Conservation (phyloP, 805 yeast genomes). For the Candida bentonensis region DNA sequence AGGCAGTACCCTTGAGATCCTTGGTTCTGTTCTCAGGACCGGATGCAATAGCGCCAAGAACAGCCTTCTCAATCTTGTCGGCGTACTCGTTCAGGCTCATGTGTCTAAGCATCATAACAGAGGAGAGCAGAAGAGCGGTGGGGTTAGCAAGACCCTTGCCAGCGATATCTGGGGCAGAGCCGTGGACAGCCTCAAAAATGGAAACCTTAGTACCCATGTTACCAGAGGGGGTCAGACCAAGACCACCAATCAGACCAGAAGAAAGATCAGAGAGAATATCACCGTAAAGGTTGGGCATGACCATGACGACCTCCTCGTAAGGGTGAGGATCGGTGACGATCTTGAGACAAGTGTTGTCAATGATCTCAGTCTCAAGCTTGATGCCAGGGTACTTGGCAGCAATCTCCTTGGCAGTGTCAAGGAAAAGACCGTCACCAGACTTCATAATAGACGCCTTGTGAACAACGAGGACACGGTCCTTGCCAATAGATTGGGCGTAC, state of each 20-base stretch:
- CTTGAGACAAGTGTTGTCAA: constrained; percentile 89
- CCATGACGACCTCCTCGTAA: constrained; percentile 83
- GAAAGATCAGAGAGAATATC: constrained; percentile 97
- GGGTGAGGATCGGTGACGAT: constrained; percentile 80
- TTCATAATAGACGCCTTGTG: constrained; percentile 99
- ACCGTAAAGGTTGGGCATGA: constrained; percentile 99
- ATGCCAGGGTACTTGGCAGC: constrained; percentile 88
- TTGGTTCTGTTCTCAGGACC: constrained; percentile 94
- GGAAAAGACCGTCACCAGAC: constrained; percentile 94
- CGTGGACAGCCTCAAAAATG: constrained; percentile 98
- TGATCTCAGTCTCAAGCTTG: constrained; percentile 67
- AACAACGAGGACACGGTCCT: constrained; percentile 82
- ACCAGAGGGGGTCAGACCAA: constrained; percentile 97
- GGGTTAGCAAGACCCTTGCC: constrained; percentile 99
- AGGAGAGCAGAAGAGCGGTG: constrained; percentile 88
- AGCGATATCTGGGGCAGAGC: constrained; percentile 99
- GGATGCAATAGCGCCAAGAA: constrained; percentile 75
- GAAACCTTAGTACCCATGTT: constrained; percentile 98
- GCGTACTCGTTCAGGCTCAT: constrained; percentile 81
- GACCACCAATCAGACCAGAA: constrained; percentile 96
- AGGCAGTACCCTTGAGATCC: constrained; percentile 85
- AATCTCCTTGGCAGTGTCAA: constrained; percentile 77
- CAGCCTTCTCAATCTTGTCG: constrained; percentile 77
- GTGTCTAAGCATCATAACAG: constrained; percentile 98
- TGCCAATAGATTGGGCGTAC: constrained; percentile 79